These are phyloP conservation scores for Nematodospora valgi DNA, from an alignment of 805 yeast species.

Conservation along the genomic window DNA sequence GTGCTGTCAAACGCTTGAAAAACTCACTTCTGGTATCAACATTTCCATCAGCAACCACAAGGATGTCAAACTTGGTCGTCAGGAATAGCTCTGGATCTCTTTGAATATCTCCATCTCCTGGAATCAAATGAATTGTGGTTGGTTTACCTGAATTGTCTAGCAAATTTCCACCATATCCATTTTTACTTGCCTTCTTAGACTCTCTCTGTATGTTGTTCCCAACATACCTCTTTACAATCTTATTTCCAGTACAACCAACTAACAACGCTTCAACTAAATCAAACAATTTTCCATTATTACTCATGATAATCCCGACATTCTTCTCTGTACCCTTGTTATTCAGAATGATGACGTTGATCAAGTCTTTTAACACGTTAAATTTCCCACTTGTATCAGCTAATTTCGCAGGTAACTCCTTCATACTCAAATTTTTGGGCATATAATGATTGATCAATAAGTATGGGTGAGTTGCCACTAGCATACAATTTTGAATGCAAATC, in stretches of 20 bases:
- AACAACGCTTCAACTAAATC: constrained; percentile 74
- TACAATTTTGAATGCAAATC: constrained; percentile 71
- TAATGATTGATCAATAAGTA: constrained; percentile 79
- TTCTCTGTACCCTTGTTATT: constrained; percentile 31
- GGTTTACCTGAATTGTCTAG: constrained; percentile 4
- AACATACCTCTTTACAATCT: constrained; percentile 52
- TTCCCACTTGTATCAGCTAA: constrained; percentile 81
- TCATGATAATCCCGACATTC: constrained; percentile 66
- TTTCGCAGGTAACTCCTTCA: constrained; percentile 67
- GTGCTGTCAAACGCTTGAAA: constrained; percentile 23
- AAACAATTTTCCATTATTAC: constrained; percentile 58
- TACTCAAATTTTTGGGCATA: constrained; percentile 73
- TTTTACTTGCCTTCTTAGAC: constrained; percentile 13
- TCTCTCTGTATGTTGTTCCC: constrained; percentile 60
- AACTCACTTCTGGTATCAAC: constrained; percentile 42
- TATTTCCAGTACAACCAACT: constrained; percentile 50
- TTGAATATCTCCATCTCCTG: constrained; percentile 27
- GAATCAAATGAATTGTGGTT: constrained; percentile 42
- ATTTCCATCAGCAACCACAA: constrained; percentile 63
- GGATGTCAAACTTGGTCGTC: constrained; percentile 46
- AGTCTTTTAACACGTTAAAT: constrained; percentile 64
- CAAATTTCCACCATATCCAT: constrained; percentile 1
- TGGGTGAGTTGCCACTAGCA: constrained; percentile 85
- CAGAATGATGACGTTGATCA: constrained; percentile 52
- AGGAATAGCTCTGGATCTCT: constrained; percentile 22